Evolutionary conservation across 345 rosid species (phyloP), one percentile per base, ranked within the genome.

Genomic region (Gossypium ekmanianum): DNA sequence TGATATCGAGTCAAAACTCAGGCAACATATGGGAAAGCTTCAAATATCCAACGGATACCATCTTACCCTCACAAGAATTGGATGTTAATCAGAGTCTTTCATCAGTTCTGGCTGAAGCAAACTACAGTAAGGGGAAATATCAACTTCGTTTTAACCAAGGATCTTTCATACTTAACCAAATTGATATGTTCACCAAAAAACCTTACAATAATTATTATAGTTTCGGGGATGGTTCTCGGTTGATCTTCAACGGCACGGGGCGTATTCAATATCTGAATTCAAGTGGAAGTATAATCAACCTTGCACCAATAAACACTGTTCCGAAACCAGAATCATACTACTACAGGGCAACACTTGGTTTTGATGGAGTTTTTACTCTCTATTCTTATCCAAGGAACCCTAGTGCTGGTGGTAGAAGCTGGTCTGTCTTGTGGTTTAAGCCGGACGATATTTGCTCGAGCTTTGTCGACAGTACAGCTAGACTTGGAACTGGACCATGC

Each of bases 1-100:
- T 84, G 71, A 78, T 84, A 11, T 44, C 34, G 16, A 73, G 62
- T 69, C 45, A 18, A 11, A 43, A 45, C 47, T 68, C 79, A 8
- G n/a, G 5, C 34, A 43, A 54, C 48, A n/a, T 76, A 16, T 86
- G 89, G 89, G 79, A 84, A 74, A 82, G 81, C 54, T 86, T 86
- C 69, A 63, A 34, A 57, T 43, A 79, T 79, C 89, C 85, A 7
- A 82, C 76, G 9, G 83, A 84, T 24, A 84, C 87, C 7, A 75
- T 86, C 61, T 54, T 86, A 65, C 89, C 82, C 2, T 39, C 67
- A 18, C 89, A 84, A 71, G 61, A 13, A 20, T 24, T 86, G 50
- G 77, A 55, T 63, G 39, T n/a, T 5, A 13, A 22, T 3, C 34
- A 52, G 52, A 54, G 2, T 22, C 71, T 75, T 52, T 51, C 12